phyloP scores from a whole-genome alignment of 228 moss, liverwort and hornwort genomes.

The Sphagnum fallax region DNA sequence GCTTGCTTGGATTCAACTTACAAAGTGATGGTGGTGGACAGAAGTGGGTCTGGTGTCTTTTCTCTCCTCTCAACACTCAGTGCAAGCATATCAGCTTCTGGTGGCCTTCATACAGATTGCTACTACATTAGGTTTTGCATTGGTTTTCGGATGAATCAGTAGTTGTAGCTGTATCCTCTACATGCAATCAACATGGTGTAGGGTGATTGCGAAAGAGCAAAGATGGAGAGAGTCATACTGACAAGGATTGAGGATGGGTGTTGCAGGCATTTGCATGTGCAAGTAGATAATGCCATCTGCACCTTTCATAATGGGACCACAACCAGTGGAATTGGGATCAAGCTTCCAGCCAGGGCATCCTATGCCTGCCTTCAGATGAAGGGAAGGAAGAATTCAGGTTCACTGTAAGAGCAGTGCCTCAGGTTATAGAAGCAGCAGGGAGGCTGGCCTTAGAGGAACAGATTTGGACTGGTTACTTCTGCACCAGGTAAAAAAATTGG shows the following conservation, averaged over 20 bases:
- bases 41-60: constrained; percentile 34
- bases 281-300: constrained; percentile 32
- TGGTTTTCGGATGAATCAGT: too few species aligned
- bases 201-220: neutral
- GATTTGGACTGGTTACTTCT: constrained; percentile 91
- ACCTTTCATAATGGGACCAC: constrained; percentile 42
- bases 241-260: constrained; percentile 3
- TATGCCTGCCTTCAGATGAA: constrained; percentile 84
- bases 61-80: neutral
- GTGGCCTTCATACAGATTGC: neutral
- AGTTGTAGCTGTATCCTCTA: too few species aligned
- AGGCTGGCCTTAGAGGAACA: constrained; percentile 76
- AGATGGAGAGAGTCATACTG: neutral
- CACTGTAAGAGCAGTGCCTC: constrained; percentile 80
- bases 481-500: constrained; percentile 56
- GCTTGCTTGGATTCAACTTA: constrained; percentile 91
- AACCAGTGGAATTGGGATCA: constrained; percentile 41
- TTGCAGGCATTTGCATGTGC: constrained; percentile 84
- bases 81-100: neutral
- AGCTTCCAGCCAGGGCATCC: constrained; percentile 47
- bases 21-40: constrained; percentile 92
- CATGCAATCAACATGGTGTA: too few species aligned
- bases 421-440: constrained; percentile 86
- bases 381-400: constrained; percentile 94
- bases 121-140: too few species aligned